Evolutionary conservation across 768 basidiomycete genomes (phyloP), one percentile per base, ranked within the genome.

Genomic region (Xerocomellus amylosporus): DNA sequence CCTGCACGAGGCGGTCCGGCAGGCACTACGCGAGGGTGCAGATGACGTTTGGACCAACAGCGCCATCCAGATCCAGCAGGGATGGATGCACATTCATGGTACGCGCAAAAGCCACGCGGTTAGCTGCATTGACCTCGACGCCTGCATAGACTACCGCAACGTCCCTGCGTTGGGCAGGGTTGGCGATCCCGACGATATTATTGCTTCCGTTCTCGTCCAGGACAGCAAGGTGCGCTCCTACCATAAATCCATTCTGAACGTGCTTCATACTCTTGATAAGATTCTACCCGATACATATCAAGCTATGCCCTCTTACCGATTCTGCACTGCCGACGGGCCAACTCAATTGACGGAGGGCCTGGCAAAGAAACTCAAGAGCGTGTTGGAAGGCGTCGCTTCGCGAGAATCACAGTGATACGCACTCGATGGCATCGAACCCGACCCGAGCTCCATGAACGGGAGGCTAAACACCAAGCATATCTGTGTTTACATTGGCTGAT

Each of bases 41-140:
- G 90, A 93, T 59, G 84, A 87, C 2, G 73, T 88, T 3, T 84
- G 85, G 75, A 77, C 64, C 5, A 84, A 84, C 52, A 80, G 78
- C 7, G 90, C 89, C 10, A 67, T 79, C 30, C 87, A 88, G 62
- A 70, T 84, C 3, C 81, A 80, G 55, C 70, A 81, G 19, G 90
- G 90, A n/a, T 93, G 90, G 90, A 87, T 93, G 86, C 90, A 93
- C 65, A 84, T 93, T 43, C 82, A 90, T 41, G 81, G 79, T 79
- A 41, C 47, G 74, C 43, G 20, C 30, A 38, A 5, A 22, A 13
- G 31, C 37, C 20, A n/a, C 20, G 8, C 22, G 10, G 43, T 46
- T 19, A 2, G 7, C 12, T 5, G 17, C 20, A 10, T 17, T 44
- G 19, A 54, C 31, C 44, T 39, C 24, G 36, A 20, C 44, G 12